Evolutionary conservation across 192 early-diverging fungal species (phyloP).

Genomic region (Entomortierella beljakovae): DNA sequence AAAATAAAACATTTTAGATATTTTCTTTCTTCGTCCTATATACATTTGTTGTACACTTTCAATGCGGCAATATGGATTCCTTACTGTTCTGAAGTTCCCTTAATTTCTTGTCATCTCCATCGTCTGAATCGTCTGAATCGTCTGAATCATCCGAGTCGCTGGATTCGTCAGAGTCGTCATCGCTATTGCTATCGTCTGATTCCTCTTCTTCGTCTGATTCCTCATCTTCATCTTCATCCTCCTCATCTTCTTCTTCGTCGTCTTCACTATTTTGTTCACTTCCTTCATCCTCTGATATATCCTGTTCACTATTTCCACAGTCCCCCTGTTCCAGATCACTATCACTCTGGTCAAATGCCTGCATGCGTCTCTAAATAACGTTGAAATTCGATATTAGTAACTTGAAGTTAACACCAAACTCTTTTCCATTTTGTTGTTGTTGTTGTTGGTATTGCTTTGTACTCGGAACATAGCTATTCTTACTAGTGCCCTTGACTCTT

Average conservation of each 20-base stretch:
- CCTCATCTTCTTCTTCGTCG: constrained; percentile 2
- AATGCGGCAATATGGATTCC: neutral
- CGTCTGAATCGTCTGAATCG: constrained; percentile 57
- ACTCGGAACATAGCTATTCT: neutral
- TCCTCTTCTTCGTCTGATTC: constrained; percentile 26
- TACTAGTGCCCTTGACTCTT: constrained; percentile 28
- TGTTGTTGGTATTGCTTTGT: neutral
- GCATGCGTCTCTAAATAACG: constrained; percentile 43
- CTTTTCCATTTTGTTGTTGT: neutral
- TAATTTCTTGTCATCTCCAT: constrained; percentile 60
- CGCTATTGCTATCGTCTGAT: constrained; percentile 10
- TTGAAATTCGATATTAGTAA: neutral
- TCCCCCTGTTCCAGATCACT: constrained; percentile 35
- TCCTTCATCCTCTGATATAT: constrained; percentile 9
- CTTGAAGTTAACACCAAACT: neutral
- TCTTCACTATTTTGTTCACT: constrained; percentile 1
- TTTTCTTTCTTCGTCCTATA: neutral
- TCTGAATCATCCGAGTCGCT: constrained; percentile 32
- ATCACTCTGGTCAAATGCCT: constrained; percentile 44
- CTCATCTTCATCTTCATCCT: constrained; percentile 20
- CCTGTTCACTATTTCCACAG: constrained; percentile 20
- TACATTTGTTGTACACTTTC: neutral
- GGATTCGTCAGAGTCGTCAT: constrained; percentile 12
- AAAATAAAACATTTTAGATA: neutral
- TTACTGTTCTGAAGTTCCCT: constrained; percentile 62